These are phyloP conservation scores for Hyphopichia fennica DNA, from an alignment of 1,139 yeast species.

Conservation along the genomic window DNA sequence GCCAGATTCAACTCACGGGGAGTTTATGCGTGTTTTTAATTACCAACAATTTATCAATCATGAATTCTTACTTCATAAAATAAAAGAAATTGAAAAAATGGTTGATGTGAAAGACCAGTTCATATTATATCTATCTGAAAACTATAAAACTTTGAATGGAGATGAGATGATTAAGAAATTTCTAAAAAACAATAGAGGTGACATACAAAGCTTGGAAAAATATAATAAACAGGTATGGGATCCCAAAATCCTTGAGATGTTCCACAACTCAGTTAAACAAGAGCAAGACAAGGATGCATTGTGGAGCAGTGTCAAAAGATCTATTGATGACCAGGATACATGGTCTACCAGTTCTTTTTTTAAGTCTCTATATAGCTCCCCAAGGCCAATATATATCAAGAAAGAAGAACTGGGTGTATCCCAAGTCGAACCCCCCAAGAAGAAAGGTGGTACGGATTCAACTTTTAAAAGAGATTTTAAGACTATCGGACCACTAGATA, in stretches of 20 bases:
- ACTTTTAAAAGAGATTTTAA: too few relatives aligned
- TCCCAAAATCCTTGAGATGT: background rate
- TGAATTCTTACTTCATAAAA: conserved; percentile 17
- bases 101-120: conserved; percentile 35
- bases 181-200: conserved; percentile 14
- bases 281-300: too few relatives aligned
- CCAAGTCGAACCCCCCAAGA: too few relatives aligned
- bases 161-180: conserved; percentile 32
- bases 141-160: conserved; percentile 39
- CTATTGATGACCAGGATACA: background rate
- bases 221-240: conserved; percentile 1
- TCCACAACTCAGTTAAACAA: background rate
- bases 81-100: conserved; percentile 20
- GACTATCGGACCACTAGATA: too few relatives aligned
- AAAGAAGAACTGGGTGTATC: too few relatives aligned
- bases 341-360: too few relatives aligned
- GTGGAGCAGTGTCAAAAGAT: background rate
- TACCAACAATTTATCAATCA: conserved; percentile 26
- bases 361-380: too few relatives aligned
- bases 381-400: too few relatives aligned
- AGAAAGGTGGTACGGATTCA: too few relatives aligned
- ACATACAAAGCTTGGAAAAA: background rate
- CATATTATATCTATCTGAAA: conserved; percentile 32
- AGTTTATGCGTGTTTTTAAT: conserved; percentile 8
- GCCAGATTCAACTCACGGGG: conserved; percentile 3